Evolutionary conservation across 441 rosid species (phyloP).

Genomic region (Corymbia citriodora): DNA sequence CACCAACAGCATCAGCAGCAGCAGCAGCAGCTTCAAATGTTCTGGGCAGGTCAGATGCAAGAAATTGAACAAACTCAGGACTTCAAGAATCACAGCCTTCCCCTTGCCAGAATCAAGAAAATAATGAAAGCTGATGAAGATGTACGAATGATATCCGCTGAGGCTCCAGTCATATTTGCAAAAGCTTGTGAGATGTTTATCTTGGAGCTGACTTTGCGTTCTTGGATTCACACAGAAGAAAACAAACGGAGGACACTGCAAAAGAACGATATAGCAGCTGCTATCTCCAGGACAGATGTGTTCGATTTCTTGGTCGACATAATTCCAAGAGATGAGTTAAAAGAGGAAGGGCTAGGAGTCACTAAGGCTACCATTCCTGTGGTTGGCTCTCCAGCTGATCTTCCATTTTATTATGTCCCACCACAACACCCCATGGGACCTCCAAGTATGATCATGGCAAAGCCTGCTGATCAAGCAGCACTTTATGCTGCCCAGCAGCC

Average conservation of each 20-base stretch:
- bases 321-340: constrained; percentile 77
- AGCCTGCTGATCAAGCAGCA: constrained; percentile 47
- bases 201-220: constrained; percentile 74
- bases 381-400: constrained; percentile 54
- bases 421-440: constrained; percentile 50
- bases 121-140: constrained; percentile 97
- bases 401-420: constrained; percentile 56
- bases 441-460: constrained; percentile 59
- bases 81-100: constrained; percentile 87
- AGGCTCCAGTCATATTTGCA: constrained; percentile 86
- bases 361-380: constrained; percentile 57
- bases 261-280: constrained; percentile 88
- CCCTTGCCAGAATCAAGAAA: constrained; percentile 86
- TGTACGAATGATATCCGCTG: constrained; percentile 89
- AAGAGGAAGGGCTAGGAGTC: constrained; percentile 86
- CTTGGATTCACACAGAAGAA: constrained; percentile 93
- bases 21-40: constrained; percentile 71
- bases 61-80: constrained; percentile 72
- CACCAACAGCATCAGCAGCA: constrained; percentile 70
- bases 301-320: constrained; percentile 90
- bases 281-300: constrained; percentile 80
- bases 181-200: constrained; percentile 94
- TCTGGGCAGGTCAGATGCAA: constrained; percentile 83
- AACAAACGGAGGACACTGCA: constrained; percentile 87
- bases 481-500: constrained; percentile 46